phyloP scores from a whole-genome alignment of 257 asterid genomes.

The Penstemon eatonii region DNA sequence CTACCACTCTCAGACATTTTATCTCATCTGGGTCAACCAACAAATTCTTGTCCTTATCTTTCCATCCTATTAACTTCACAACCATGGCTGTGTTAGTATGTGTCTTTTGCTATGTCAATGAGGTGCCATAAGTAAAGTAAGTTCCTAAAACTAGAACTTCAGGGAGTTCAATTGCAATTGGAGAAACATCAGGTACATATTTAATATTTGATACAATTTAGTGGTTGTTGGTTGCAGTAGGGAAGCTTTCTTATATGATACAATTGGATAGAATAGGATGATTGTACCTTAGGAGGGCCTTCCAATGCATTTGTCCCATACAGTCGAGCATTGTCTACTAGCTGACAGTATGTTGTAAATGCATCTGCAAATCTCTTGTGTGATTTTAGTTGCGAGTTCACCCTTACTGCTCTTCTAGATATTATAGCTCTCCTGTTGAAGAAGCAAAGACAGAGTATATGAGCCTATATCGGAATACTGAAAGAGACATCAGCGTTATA shows the following conservation, averaged over 20 bases:
- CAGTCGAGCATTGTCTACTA: conserved; percentile 79
- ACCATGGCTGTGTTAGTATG: conserved; percentile 29
- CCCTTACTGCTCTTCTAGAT: conserved; percentile 89
- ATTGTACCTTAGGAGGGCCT: conserved; percentile 82
- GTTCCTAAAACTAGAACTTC: background rate
- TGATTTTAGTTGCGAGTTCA: conserved; percentile 81
- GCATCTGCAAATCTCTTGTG: conserved; percentile 91
- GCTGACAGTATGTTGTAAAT: conserved; percentile 67
- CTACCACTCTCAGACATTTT: conserved; percentile 47
- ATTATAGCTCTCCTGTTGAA: conserved; percentile 82
- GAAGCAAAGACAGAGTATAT: conserved; percentile 11
- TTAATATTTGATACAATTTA: background rate
- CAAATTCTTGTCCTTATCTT: conserved; percentile 80
- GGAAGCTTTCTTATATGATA: background rate
- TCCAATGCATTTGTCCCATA: conserved; percentile 80
- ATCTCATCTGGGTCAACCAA: conserved; percentile 94
- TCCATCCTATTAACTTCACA: conserved; percentile 88
- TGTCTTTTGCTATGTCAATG: background rate
- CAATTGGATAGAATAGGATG: background rate
- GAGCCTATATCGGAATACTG: background rate
- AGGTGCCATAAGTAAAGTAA: background rate
- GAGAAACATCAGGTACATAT: background rate
- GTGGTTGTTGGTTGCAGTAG: background rate
- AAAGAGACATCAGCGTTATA: background rate
- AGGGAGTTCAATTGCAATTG: background rate